These are phyloP conservation scores for Senna siamea DNA, from an alignment of 306 rosid genomes.

Conservation along the genomic window DNA sequence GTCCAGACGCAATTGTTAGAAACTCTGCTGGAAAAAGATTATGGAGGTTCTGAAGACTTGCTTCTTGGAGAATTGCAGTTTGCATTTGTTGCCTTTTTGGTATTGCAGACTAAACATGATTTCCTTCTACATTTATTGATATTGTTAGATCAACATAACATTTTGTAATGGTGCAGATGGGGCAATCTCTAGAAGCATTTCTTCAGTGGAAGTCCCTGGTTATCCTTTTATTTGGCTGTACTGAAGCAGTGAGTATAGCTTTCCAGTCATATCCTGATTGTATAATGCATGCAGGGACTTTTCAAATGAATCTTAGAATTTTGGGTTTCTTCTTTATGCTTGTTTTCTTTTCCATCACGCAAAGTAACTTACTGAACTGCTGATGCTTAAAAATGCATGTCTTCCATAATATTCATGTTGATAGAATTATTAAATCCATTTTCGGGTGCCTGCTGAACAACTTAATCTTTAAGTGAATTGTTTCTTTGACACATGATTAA, in stretches of 20 bases:
- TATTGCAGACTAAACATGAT: slow-evolving; percentile 32
- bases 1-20: slow-evolving; percentile 79
- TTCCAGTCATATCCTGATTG: slow-evolving; percentile 29
- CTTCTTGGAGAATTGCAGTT: slow-evolving; percentile 95
- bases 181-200: slow-evolving; percentile 94
- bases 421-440: not conserved
- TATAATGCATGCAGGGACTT: slow-evolving; percentile 31
- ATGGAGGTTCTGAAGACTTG: slow-evolving; percentile 81
- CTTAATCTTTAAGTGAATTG: slow-evolving; percentile 25
- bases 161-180: slow-evolving; percentile 67
- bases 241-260: slow-evolving; percentile 76
- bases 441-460: not conserved
- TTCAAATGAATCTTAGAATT: slow-evolving; percentile 6
- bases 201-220: slow-evolving; percentile 86
- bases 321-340: slow-evolving; percentile 20
- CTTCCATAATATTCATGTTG: slow-evolving; percentile 5
- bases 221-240: slow-evolving; percentile 82
- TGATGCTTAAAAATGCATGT: slow-evolving; percentile 9
- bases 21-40: slow-evolving; percentile 63
- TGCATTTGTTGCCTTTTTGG: slow-evolving; percentile 82
- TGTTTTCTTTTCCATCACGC: slow-evolving; percentile 17
- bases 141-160: slow-evolving; percentile 30
- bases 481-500: slow-evolving; percentile 25
- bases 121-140: slow-evolving; percentile 18
- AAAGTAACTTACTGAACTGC: slow-evolving; percentile 11